Conservation (phyloP, 1,284 basidiomycete genomes). For the Sanghuangporus baumii region DNA sequence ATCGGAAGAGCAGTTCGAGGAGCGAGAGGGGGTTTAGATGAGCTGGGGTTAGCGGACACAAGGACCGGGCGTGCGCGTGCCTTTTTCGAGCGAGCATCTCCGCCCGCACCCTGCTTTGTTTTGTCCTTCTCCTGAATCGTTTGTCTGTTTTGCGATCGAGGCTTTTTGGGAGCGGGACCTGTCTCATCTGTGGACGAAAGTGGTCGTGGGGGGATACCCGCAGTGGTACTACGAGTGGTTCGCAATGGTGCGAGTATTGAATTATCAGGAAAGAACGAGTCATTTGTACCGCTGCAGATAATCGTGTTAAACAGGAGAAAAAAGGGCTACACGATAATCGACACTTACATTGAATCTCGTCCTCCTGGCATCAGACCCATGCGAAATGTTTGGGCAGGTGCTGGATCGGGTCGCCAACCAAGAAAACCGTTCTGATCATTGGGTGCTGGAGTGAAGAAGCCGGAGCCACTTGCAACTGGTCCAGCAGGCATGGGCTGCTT, state of each 20-base stretch:
- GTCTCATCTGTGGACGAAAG: slow-evolving; percentile 76
- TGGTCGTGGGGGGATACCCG: slow-evolving; percentile 50
- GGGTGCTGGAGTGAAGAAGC: slow-evolving; percentile 76
- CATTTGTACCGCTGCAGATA: slow-evolving; percentile 46
- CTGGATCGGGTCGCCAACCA: slow-evolving; percentile 45
- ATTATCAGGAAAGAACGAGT: slow-evolving; percentile 58
- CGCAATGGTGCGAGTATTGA: slow-evolving; percentile 50
- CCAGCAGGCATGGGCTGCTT: slow-evolving; percentile 28
- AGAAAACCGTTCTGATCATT: slow-evolving; percentile 49
- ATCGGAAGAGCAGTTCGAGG: slow-evolving; percentile 30
- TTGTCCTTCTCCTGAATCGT: slow-evolving; percentile 32
- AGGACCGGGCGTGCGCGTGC: slow-evolving; percentile 76
- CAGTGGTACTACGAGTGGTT: slow-evolving; percentile 35
- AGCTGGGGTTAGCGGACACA: slow-evolving; percentile 76
- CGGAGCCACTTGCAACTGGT: slow-evolving; percentile 53
- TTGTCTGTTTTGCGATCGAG: slow-evolving; percentile 59
- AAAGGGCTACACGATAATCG: neutral
- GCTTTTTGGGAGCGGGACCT: slow-evolving; percentile 68
- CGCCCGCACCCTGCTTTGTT: slow-evolving; percentile 42
- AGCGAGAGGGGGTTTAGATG: slow-evolving; percentile 32
- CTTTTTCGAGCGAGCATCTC: slow-evolving; percentile 72
- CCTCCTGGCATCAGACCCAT: slow-evolving; percentile 43
- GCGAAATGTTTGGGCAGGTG: slow-evolving; percentile 49
- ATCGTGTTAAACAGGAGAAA: neutral
- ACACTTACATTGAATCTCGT: slow-evolving; percentile 55